Evolutionary conservation across 805 yeast species (phyloP).

Genomic region (Torulaspora franciscae): DNA sequence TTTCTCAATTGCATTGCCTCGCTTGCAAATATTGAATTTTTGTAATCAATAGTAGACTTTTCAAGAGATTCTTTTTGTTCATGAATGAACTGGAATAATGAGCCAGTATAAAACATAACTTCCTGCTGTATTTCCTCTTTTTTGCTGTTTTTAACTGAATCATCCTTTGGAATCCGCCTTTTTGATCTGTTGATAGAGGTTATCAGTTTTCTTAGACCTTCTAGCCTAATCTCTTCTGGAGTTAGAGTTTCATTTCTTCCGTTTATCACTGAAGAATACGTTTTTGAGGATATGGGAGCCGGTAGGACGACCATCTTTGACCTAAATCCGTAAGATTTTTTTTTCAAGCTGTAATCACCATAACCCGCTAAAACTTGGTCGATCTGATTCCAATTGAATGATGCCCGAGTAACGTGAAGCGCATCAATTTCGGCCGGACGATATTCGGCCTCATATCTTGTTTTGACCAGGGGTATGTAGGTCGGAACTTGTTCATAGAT

Average conservation of each 20-base stretch:
- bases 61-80: slow-evolving; percentile 45
- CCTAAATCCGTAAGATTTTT: slow-evolving; percentile 51
- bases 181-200: slow-evolving; percentile 56
- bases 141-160: slow-evolving; percentile 31
- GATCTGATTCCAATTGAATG: slow-evolving; percentile 82
- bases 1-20: slow-evolving; percentile 41
- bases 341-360: slow-evolving; percentile 59
- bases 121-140: slow-evolving; percentile 60
- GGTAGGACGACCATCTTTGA: slow-evolving; percentile 86
- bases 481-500: slow-evolving; percentile 34
- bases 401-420: slow-evolving; percentile 46
- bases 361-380: slow-evolving; percentile 93
- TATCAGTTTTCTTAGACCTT: slow-evolving; percentile 72
- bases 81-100: slow-evolving; percentile 58
- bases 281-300: slow-evolving; percentile 56
- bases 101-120: slow-evolving; percentile 82
- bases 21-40: slow-evolving; percentile 36
- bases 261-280: slow-evolving; percentile 37
- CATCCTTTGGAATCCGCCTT: slow-evolving; percentile 43
- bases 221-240: slow-evolving; percentile 87
- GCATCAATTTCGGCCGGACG: slow-evolving; percentile 54
- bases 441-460: slow-evolving; percentile 70
- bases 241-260: slow-evolving; percentile 57
- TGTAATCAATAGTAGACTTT: slow-evolving; percentile 31
- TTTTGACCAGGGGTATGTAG: slow-evolving; percentile 58